Evolutionary conservation across 192 early-diverging fungal species (phyloP).

Genomic region (Fimicolochytrium jonesii): DNA sequence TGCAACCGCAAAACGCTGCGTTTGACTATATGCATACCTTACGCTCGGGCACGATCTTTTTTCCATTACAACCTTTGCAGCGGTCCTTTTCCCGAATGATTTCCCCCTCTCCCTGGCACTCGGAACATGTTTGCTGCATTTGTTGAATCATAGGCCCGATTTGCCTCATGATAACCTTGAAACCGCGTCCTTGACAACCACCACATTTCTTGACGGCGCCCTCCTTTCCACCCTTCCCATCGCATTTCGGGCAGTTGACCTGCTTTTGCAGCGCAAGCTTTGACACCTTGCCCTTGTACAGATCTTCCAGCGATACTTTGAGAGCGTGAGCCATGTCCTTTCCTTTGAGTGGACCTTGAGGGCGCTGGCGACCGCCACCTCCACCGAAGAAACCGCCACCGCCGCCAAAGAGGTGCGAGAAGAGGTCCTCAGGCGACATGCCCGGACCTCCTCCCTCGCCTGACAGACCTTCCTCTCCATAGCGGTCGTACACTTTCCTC

Average conservation of each 20-base stretch:
- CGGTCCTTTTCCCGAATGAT: conserved; percentile 85
- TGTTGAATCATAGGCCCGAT: conserved; percentile 99
- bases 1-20: too few species aligned
- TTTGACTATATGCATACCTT: conserved; percentile 68
- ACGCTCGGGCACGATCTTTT: conserved; percentile 80
- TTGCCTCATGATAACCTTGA: conserved; percentile 85
- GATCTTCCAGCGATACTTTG: conserved; percentile 82
- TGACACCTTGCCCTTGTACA: conserved; percentile 84
- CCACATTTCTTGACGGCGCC: conserved; percentile 78
- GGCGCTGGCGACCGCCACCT: conserved; percentile 60
- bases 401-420: conserved; percentile 95
- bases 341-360: conserved; percentile 83
- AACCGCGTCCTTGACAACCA: conserved; percentile 85
- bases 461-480: conserved; percentile 86
- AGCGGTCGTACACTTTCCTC: conserved; percentile 89
- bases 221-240: conserved; percentile 93
- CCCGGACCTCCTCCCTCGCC: conserved; percentile 69
- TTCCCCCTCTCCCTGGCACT: conserved; percentile 88
- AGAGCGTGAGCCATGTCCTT: conserved; percentile 90
- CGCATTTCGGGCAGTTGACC: conserved; percentile 84
- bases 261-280: conserved; percentile 97
- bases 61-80: conserved; percentile 87
- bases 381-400: conserved; percentile 54
- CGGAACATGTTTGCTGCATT: conserved; percentile 93
- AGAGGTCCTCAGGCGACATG: conserved; percentile 89